Conservation (phyloP, 1,284 basidiomycete species). For the Tremellales sp. region DNA sequence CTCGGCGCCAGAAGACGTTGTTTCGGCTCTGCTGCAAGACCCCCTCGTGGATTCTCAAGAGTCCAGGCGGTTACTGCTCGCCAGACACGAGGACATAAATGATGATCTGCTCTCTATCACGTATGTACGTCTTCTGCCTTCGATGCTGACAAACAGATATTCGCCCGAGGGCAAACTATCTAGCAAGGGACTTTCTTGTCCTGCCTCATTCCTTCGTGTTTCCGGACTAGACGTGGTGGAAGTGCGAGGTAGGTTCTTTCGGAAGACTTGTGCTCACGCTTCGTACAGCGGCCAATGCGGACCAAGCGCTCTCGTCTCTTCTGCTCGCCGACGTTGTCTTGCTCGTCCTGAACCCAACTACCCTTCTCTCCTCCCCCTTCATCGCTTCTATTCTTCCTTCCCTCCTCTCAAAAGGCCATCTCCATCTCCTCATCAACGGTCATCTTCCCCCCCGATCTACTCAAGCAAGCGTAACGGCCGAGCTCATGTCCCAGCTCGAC, state of each 20-base stretch:
- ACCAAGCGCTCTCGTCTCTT: conserved; percentile 14
- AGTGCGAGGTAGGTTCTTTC: conserved; percentile 16
- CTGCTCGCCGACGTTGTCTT: conserved; percentile 31
- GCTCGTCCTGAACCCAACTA: conserved; percentile 44
- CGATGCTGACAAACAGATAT: not conserved
- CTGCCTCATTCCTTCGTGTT: conserved; percentile 27
- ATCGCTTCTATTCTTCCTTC: conserved; percentile 20
- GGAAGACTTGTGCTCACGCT: not conserved
- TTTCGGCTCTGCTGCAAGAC: conserved; percentile 43
- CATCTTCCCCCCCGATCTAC: conserved; percentile 21
- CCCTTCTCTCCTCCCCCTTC: conserved; percentile 23
- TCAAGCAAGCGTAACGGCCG: conserved; percentile 9
- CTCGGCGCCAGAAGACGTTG: conserved; percentile 32
- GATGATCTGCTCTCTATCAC: conserved; percentile 15
- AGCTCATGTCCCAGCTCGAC: not conserved
- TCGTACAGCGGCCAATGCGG: conserved; percentile 1
- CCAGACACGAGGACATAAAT: conserved; percentile 14
- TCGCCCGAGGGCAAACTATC: not conserved
- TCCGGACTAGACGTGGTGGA: conserved; percentile 32
- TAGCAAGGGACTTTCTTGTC: not conserved
- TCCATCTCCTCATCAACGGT: conserved; percentile 39
- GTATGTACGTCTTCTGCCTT: conserved; percentile 1
- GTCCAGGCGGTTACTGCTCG: conserved; percentile 23
- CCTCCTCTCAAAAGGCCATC: conserved; percentile 16
- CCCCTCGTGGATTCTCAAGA: conserved; percentile 28